These are phyloP conservation scores for Plasmodium falciparum DNA, from an alignment of 169 alveolate species.

Conservation along the genomic window DNA sequence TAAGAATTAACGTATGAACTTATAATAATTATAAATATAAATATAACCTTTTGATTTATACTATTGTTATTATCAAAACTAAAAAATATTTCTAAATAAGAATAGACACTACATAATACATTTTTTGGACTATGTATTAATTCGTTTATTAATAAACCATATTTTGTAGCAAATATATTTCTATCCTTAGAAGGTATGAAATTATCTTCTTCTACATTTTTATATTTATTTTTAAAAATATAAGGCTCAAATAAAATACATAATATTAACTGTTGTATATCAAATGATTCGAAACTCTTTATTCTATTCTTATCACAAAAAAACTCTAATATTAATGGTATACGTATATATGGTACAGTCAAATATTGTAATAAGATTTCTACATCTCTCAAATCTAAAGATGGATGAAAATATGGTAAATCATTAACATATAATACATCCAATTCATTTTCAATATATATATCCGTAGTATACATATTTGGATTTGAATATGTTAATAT, in stretches of 20 bases:
- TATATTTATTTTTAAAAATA: slow-evolving; percentile 82
- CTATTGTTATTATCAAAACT: slow-evolving; percentile 55
- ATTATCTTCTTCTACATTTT: slow-evolving; percentile 75
- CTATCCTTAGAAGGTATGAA: slow-evolving; percentile 82
- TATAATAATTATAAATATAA: slow-evolving; percentile 51
- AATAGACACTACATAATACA: slow-evolving; percentile 55
- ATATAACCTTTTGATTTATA: slow-evolving; percentile 21
- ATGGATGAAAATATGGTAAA: slow-evolving; percentile 85
- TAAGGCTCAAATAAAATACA: slow-evolving; percentile 88
- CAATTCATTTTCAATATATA: slow-evolving; percentile 82
- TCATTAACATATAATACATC: slow-evolving; percentile 86
- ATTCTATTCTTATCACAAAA: slow-evolving; percentile 86
- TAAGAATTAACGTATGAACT: slow-evolving; percentile 60
- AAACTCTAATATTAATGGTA: slow-evolving; percentile 89
- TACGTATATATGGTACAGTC: slow-evolving; percentile 89
- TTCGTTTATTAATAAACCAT: slow-evolving; percentile 88
- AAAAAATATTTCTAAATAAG: slow-evolving; percentile 58
- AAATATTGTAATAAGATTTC: slow-evolving; percentile 88
- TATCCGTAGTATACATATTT: slow-evolving; percentile 59
- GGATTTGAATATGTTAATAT: slow-evolving; percentile 73
- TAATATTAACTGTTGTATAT: slow-evolving; percentile 87
- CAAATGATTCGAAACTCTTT: slow-evolving; percentile 80
- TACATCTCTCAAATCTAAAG: slow-evolving; percentile 84
- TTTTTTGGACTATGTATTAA: slow-evolving; percentile 72
- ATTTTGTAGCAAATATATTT: slow-evolving; percentile 83